Evolutionary conservation across 345 rosid genomes (phyloP), one percentile per base, ranked within the genome.

Genomic region (Hirschfeldia incana): DNA sequence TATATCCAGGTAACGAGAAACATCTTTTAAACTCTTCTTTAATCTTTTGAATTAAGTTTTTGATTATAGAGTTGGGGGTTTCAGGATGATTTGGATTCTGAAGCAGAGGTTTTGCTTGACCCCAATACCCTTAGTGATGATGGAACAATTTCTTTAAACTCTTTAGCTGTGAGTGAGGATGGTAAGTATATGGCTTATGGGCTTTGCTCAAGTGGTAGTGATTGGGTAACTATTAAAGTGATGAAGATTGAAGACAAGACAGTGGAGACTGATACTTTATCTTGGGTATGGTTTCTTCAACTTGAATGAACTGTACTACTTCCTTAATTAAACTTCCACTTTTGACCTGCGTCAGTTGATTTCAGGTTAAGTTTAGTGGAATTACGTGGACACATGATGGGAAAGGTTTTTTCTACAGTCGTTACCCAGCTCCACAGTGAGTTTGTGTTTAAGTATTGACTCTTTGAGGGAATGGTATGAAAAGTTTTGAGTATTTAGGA

Each of bases 311-410:
- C 9, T 53, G 3, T 59, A 59, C 63, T 33, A 61, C n/a, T 42
- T 5, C n/a, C 26, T 61, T 21, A 8, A 10, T 49, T n/a, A 51
- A 53, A 51, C 8, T 69, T 59, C 12, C 28, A 46, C 26, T 5
- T 69, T 62, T 63, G 60, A 70, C 16, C 8, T 39, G 12, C 39
- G 15, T 63, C 12, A 29, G 8, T 79, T 61, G 60, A 60, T 4
- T 37, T 68, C 90, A 91, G 97, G 88, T 85, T 44, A 95, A 95
- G 84, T 95, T 95, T 85, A 71, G 92, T 1, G 76, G 86, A 16
- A 90, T 93, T 72, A 84, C 84, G 73, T 95, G 98, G 99, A 93
- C 98, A n/a, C 94, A 88, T 73, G 98, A 93, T 70, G 73, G 81
- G 75, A 88, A 85, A 82, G 97, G 98, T 0, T 95, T 95, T 77